Evolutionary conservation across 2,329 filamentous ascomycete species (phyloP).

Genomic region (Rutstroemia sp.): DNA sequence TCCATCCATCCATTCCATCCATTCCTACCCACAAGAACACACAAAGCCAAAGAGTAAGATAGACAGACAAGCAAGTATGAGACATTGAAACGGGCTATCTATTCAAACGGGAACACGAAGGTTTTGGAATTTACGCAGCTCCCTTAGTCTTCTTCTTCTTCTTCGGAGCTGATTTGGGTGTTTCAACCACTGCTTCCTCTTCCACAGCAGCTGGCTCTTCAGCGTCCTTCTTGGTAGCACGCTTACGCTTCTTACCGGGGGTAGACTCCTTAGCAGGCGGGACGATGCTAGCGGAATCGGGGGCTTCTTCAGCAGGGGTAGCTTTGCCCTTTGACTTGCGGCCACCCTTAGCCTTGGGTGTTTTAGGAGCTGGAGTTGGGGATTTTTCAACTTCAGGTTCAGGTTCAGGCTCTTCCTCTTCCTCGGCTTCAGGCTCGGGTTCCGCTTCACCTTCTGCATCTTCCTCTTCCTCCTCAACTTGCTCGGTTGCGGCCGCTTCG

Average conservation of each 20-base stretch:
- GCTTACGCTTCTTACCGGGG: conserved; percentile 53
- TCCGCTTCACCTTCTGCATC: conserved; percentile 36
- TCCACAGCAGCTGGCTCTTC: conserved; percentile 27
- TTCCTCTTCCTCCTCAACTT: conserved; percentile 18
- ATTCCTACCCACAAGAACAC: too few species aligned
- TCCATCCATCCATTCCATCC: too few species aligned
- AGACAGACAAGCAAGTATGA: too few species aligned
- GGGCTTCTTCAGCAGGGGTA: conserved; percentile 26
- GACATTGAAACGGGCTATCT: too few species aligned
- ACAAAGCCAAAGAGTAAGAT: too few species aligned
- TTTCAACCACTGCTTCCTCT: conserved; percentile 38
- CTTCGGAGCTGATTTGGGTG: conserved; percentile 24
- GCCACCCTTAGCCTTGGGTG: conserved; percentile 43
- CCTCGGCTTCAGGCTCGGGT: conserved; percentile 29
- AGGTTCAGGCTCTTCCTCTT: background rate
- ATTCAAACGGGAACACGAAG: too few species aligned
- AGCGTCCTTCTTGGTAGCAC: conserved; percentile 42
- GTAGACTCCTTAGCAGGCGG: conserved; percentile 31
- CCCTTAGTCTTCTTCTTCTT: conserved; percentile 24
- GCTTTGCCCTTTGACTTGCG: conserved; percentile 29
- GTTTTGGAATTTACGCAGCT: too few species aligned
- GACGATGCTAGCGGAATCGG: conserved; percentile 17
- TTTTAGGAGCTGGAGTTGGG: conserved; percentile 42
- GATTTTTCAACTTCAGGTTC: conserved; percentile 37
- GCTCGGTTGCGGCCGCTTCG: conserved; percentile 37